Conservation (phyloP, 1,284 basidiomycete genomes). For the Athelia sp. region DNA sequence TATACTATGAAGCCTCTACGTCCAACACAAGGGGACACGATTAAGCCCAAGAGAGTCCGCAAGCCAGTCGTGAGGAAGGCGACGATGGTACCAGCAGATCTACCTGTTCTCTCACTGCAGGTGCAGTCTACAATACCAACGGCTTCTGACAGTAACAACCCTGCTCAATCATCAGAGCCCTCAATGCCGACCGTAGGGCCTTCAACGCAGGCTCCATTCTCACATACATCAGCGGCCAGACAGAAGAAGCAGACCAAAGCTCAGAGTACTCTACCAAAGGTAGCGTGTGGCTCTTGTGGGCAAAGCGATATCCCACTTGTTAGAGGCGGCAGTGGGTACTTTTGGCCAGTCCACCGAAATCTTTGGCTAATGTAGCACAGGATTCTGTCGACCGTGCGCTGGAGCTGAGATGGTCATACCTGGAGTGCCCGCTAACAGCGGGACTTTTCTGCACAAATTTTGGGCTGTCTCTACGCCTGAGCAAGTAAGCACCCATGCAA, state of each 20-base stretch:
- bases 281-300: constrained; percentile 56
- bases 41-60: constrained; percentile 20
- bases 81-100: background rate
- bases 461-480: constrained; percentile 11
- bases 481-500: constrained; percentile 5
- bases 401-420: constrained; percentile 27
- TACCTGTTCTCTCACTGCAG: background rate
- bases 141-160: background rate
- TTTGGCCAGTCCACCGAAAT: background rate
- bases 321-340: constrained; percentile 58
- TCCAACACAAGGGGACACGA: constrained; percentile 28
- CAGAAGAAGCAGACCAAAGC: constrained; percentile 14
- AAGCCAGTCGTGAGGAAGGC: constrained; percentile 21
- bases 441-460: constrained; percentile 2
- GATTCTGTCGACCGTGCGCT: constrained; percentile 59
- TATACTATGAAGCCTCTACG: constrained; percentile 52
- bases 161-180: background rate
- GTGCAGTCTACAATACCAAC: constrained; percentile 1
- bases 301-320: constrained; percentile 67
- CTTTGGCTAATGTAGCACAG: constrained; percentile 23
- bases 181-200: constrained; percentile 7
- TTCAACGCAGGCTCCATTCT: constrained; percentile 2
- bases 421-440: background rate
- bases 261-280: constrained; percentile 25
- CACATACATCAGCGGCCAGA: constrained; percentile 15